Percentiles rank a stretch among this genome's conserved stretches.
Conservation (phyloP, 2,329 filamentous ascomycete species). For the Colletotrichum phormii region DNA sequence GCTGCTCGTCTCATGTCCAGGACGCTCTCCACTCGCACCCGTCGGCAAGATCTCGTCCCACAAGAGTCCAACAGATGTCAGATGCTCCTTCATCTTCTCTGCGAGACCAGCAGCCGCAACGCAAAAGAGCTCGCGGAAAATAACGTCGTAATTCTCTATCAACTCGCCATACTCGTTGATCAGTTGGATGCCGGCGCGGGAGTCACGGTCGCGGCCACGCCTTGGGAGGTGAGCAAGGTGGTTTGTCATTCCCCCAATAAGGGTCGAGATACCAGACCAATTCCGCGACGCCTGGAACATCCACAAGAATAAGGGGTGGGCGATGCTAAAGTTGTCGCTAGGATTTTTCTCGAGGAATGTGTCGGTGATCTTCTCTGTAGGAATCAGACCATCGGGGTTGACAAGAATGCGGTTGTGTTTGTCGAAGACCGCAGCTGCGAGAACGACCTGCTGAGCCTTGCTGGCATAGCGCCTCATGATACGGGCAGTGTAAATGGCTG, state of each 20-base stretch:
- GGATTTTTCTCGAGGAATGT: conserved; percentile 75
- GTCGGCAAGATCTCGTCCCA: conserved; percentile 83
- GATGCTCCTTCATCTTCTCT: conserved; percentile 69
- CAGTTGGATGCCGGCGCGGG: conserved; percentile 53
- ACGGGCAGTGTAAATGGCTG: conserved; percentile 65
- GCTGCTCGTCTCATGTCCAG: conserved; percentile 16
- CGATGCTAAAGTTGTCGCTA: conserved; percentile 79
- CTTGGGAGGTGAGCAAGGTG: conserved; percentile 70
- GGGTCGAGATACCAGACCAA: conserved; percentile 76
- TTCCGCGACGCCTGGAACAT: conserved; percentile 84
- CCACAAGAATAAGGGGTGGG: conserved; percentile 88
- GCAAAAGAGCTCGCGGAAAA: conserved; percentile 88
- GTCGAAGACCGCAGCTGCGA: conserved; percentile 75
- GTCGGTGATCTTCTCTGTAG: conserved; percentile 82
- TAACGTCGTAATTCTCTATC: conserved; percentile 76
- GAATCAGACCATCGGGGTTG: conserved; percentile 75
- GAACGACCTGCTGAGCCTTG: conserved; percentile 71
- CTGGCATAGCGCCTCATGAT: conserved; percentile 64
- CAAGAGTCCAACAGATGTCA: conserved; percentile 74
- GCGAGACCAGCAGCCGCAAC: conserved; percentile 82
- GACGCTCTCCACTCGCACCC: conserved; percentile 52
- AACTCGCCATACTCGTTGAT: conserved; percentile 66
- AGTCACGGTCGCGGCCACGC: conserved; percentile 52
- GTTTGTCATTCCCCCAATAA: conserved; percentile 78
- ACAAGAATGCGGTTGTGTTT: conserved; percentile 74